Conservation (phyloP, 306 rosid species). For the Sindora glabra region DNA sequence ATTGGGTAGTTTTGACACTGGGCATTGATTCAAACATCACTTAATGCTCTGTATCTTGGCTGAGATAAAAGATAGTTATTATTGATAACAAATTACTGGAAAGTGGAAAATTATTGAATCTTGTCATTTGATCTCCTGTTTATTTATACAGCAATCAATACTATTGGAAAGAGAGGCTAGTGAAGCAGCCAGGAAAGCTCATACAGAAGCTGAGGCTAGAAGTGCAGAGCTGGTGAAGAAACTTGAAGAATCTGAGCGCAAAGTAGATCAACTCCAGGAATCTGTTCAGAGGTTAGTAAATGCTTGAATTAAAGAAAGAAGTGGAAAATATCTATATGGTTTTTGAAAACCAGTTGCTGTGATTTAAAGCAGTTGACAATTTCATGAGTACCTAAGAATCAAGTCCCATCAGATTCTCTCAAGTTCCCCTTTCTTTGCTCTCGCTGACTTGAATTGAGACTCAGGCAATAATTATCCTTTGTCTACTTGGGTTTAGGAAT, state of each 20-base stretch:
- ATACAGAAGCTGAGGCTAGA: constrained; percentile 55
- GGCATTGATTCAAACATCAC: not conserved
- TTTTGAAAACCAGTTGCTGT: not conserved
- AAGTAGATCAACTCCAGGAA: constrained; percentile 89
- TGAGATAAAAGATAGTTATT: no score
- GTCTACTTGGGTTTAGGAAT: not conserved
- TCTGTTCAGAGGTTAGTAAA: constrained; percentile 83
- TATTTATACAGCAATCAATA: constrained; percentile 51
- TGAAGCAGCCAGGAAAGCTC: constrained; percentile 65
- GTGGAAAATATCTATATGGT: not conserved
- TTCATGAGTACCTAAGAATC: not conserved
- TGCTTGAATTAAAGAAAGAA: not conserved
- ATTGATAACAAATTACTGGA: constrained; percentile 4
- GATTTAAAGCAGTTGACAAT: not conserved
- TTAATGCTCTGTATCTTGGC: not conserved
- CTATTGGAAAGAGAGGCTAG: constrained; percentile 56
- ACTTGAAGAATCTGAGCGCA: constrained; percentile 68
- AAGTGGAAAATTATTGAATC: constrained; percentile 6
- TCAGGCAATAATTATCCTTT: not conserved
- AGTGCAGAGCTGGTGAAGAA: constrained; percentile 63
- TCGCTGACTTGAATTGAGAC: not conserved
- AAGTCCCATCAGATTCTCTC: not conserved
- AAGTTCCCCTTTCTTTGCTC: not conserved
- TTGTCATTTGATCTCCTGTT: constrained; percentile 14
- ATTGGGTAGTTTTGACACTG: not conserved